Base-by-base conservation (phyloP, 345 rosid species). In the Brassica juncea region DNA sequence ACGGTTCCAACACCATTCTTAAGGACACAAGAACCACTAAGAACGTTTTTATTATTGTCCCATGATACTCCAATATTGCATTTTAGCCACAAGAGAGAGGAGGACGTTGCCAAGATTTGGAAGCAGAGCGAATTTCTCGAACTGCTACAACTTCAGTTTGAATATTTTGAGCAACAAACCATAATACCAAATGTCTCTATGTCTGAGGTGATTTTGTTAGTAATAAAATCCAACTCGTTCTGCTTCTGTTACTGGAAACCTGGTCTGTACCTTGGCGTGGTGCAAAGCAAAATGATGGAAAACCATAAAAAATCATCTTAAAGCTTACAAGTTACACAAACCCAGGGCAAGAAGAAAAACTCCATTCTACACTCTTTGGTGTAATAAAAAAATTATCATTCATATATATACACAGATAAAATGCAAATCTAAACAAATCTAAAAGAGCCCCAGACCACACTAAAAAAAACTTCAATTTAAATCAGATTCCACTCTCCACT, bases 361-460 rank as follows among this genome's bases (percentile, higher is more conserved):
- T 8, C 8, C 47, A 9, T 39, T 9, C 12, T 39, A 3, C 35
- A 32, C 35, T 32, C 35, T 32, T 32, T 14, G 35, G 4, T 42
- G 44, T 62, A 31, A 65, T 52, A 32, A 54, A 16, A 52, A n/a
- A 34, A 62, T 21, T 34, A 27, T 12, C 21, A 57, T 15, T n/a
- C 3, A 60, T 60, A 4, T 61, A 72, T 27, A 72, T 15, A 61
- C 14, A 76, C 73, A 59, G 6, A 69, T 30, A 34, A 34, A 42
- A 60, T 68, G 55, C 35, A 76, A 32, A 31, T 42, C 80, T 76
- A 58, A 49, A 68, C 42, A 67, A 64, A 70, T 52, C 70, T 54
- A 42, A 64, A 35, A 30, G 7, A 8, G 42, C 19, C 32, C 35
- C 4, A 55, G 10, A 44, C 32, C 73, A 69, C 69, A 32, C 55